Base-by-base conservation (phyloP, 2,329 filamentous ascomycete species). In the Diplodia scrobiculata region DNA sequence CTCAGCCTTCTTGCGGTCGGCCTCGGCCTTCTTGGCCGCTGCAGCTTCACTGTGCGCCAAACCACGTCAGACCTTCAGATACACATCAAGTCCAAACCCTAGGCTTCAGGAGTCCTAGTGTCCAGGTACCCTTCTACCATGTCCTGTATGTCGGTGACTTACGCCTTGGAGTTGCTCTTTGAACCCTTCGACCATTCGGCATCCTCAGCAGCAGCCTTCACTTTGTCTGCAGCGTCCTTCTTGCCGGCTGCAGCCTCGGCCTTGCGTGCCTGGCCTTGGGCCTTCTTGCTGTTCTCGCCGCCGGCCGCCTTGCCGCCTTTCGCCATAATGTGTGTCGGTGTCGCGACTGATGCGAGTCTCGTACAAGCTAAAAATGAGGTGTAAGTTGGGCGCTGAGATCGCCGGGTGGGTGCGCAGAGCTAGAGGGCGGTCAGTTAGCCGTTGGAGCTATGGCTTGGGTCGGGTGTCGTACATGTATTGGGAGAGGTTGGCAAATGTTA, bases 121-220 rank as follows among this genome's bases (percentile, higher is more conserved):
- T 10, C 4, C n/a, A 21, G 41, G 21, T 60, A 41, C 6, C 25
- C 25, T 25, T 36, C 6, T 19, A 19, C 2, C 19, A 19, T 10
- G 41, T 3, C n/a, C n/a, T 19, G 41, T 45, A 45, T 45, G 41
- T n/a, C n/a, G 5, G 45, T 19, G 25, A 82, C 87, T 78, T 80
- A 97, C 92, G 96, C 96, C 82, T 97, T 99, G 50, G 89, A 82
- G 73, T 82, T 91, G 71, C 84, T 89, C 82, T 98, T 99, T 64
- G 91, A 78, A 48, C 95, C 95, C 79, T 95, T 92, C 11, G 84
- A 73, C 95, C 95, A 99, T 72, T 96, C 84, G 65, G 85, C 83
- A 4, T 88, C 85, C 73, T 97, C 94, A 32, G 78, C 86, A 2
- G 82, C 85, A 4, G 87, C 38, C 64, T 83, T 85, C 79, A 89